These are phyloP conservation scores for Beauveria bassiana DNA, from an alignment of 2,329 filamentous ascomycete genomes.

Conservation along the genomic window DNA sequence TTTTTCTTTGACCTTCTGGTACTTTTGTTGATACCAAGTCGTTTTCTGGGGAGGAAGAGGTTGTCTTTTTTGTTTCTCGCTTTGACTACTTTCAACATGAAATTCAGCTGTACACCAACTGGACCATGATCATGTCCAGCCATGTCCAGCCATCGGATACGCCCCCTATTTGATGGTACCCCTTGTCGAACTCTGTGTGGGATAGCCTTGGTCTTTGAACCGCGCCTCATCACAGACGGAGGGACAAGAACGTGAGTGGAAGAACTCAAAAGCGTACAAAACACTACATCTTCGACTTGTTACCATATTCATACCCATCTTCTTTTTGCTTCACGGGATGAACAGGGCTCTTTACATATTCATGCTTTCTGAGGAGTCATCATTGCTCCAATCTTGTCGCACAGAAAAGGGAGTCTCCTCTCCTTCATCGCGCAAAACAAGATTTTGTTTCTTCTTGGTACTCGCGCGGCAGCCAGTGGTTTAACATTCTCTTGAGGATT, in stretches of 20 bases:
- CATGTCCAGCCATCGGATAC: too few species aligned
- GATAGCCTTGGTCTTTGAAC: neutral
- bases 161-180: too few species aligned
- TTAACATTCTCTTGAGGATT: neutral
- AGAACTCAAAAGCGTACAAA: neutral
- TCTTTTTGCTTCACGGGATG: constrained; percentile 9
- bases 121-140: too few species aligned
- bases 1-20: neutral
- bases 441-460: constrained; percentile 5
- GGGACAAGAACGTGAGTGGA: neutral
- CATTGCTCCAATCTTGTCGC: neutral
- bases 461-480: constrained; percentile 8
- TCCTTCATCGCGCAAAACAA: neutral
- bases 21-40: neutral
- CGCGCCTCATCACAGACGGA: neutral
- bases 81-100: neutral
- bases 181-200: neutral
- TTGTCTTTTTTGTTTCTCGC: neutral
- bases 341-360: neutral
- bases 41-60: neutral
- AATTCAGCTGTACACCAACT: too few species aligned
- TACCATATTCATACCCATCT: neutral
- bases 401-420: neutral
- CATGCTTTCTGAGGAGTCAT: neutral
- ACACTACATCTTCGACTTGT: constrained; percentile 4